These are phyloP conservation scores for Debaryomyces udenii DNA, from an alignment of 1,139 yeast species.

Conservation along the genomic window DNA sequence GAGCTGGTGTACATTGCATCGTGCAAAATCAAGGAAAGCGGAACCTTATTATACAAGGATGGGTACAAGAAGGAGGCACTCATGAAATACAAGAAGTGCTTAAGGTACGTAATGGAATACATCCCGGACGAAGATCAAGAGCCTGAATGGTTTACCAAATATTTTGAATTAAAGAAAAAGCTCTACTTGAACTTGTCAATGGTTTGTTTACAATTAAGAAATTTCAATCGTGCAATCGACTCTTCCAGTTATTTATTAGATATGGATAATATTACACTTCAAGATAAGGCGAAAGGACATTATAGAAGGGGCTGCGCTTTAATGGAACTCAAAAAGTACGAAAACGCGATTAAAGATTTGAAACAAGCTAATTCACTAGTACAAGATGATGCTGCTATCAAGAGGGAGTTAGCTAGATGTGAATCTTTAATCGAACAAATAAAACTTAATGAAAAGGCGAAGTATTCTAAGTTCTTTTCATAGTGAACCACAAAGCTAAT, in stretches of 20 bases:
- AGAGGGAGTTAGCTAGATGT: conserved; percentile 43
- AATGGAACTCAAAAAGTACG: conserved; percentile 44
- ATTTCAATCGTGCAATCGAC: conserved; percentile 49
- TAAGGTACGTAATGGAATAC: conserved; percentile 69
- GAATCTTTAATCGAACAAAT: conserved; percentile 40
- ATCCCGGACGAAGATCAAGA: conserved; percentile 72
- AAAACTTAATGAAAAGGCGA: conserved; percentile 54
- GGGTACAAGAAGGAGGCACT: conserved; percentile 55
- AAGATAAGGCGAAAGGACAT: conserved; percentile 62
- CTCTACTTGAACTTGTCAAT: conserved; percentile 63
- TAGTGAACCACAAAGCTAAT: conserved; percentile 11
- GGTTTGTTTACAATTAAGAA: conserved; percentile 49
- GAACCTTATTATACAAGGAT: conserved; percentile 57
- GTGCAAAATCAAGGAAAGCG: conserved; percentile 63
- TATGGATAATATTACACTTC: conserved; percentile 33
- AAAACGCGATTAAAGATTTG: conserved; percentile 53
- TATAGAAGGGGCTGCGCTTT: conserved; percentile 63
- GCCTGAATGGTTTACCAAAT: conserved; percentile 52
- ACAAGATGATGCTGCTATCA: conserved; percentile 55
- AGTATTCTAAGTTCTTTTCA: conserved; percentile 60
- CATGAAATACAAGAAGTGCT: conserved; percentile 63
- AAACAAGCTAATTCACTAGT: conserved; percentile 45
- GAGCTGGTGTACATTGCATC: conserved; percentile 56
- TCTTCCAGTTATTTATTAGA: conserved; percentile 62
- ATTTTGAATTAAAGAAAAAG: conserved; percentile 59